A percentile compares a stretch with the other conserved stretches of the same genome.
Evolutionary conservation across 2,329 filamentous ascomycete species (phyloP).

Genomic region (Aspergillus amoenus): DNA sequence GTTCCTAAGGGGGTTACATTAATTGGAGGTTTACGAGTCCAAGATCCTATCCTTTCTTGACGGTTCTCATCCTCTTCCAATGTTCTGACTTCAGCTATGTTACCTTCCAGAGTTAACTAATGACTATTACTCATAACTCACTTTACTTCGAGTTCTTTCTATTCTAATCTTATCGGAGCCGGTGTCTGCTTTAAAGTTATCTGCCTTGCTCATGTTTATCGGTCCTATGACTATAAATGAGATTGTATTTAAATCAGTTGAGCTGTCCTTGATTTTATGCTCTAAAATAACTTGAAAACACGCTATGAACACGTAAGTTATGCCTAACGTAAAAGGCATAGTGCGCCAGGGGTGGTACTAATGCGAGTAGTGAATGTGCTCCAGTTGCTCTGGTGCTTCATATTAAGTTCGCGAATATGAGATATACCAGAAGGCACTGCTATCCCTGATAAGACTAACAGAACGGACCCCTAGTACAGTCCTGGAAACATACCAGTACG

Average conservation of each 20-base stretch:
- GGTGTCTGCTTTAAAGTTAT: not conserved
- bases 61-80: conserved; percentile 4
- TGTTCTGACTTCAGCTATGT: not conserved
- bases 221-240: not conserved
- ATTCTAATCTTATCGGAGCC: not conserved
- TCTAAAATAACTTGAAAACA: not conserved
- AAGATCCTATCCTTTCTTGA: conserved; percentile 50
- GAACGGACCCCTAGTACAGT: too few relatives aligned
- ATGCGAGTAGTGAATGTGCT: too few relatives aligned
- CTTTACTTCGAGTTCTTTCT: not conserved
- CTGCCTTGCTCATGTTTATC: not conserved
- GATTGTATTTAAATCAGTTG: not conserved
- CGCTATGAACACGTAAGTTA: not conserved
- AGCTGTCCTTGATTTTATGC: not conserved
- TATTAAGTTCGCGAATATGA: too few relatives aligned
- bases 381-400: too few relatives aligned
- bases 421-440: too few relatives aligned
- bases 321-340: not conserved
- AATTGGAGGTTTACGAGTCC: conserved; percentile 59
- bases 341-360: too few relatives aligned
- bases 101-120: not conserved
- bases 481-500: too few relatives aligned
- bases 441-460: too few relatives aligned
- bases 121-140: not conserved
- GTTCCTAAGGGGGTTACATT: conserved; percentile 60